phyloP scores from a whole-genome alignment of 495 filamentous ascomycete genomes.

The Talaromyces trachyspermus region DNA sequence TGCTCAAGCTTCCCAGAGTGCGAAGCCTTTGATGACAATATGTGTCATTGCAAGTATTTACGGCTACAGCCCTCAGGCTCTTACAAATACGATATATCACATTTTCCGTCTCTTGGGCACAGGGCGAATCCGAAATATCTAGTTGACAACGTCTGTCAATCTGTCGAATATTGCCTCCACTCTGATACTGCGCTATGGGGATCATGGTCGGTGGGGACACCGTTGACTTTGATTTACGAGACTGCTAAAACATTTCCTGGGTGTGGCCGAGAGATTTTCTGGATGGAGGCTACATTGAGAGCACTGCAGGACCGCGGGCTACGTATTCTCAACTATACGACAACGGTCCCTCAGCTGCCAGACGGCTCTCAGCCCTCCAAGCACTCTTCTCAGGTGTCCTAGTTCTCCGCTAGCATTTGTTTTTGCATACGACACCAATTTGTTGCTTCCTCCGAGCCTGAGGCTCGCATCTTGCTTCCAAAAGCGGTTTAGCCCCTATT shows the following conservation, averaged over 20 bases:
- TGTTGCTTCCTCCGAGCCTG: background rate
- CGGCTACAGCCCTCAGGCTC: background rate
- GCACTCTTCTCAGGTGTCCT: background rate
- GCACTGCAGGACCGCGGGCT: constrained; percentile 2
- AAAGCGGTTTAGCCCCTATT: background rate
- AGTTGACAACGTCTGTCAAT: constrained; percentile 25
- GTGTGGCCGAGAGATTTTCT: background rate
- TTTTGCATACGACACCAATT: background rate
- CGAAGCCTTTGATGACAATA: constrained; percentile 1
- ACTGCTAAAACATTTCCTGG: background rate
- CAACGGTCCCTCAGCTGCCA: background rate
- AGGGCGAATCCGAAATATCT: constrained; percentile 16
- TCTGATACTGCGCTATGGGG: constrained; percentile 9
- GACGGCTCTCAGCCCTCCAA: background rate
- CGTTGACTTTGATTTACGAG: constrained; percentile 3
- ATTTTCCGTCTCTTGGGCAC: constrained; percentile 16
- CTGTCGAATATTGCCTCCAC: constrained; percentile 21
- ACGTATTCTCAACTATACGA: constrained; percentile 5
- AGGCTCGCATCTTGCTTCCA: background rate
- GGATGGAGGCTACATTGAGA: constrained; percentile 7
- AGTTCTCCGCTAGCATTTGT: background rate
- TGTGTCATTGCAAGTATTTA: constrained; percentile 4
- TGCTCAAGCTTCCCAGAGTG: constrained; percentile 5
- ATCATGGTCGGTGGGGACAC: constrained; percentile 2
- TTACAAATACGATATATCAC: constrained; percentile 7